Base-by-base conservation (phyloP, 495 filamentous ascomycete genomes). In the Hamigera avellanea region DNA sequence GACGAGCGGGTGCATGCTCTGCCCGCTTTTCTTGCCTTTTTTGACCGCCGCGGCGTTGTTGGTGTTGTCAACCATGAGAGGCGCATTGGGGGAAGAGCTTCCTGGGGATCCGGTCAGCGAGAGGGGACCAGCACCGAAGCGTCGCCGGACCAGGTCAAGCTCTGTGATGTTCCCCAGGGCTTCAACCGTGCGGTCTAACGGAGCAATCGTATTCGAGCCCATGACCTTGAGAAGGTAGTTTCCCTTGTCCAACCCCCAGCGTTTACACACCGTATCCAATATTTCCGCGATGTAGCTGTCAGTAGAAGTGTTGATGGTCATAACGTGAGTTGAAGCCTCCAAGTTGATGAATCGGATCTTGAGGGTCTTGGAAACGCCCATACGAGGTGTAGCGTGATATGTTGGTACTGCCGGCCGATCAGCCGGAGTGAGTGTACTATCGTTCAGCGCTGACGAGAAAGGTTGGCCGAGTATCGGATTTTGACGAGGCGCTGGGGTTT, bases 271-370 rank as follows among this genome's bases (percentile, higher is more conserved):
- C n/a, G 75, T 73, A 45, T 95, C 88, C 28, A 95, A 72, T 18
- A 96, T 78, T 55, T 98, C 91, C 10, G 86, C 87, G 18, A 98
- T 76, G 52, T 93, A 96, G 26, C 84, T 95, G 49, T 95, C 91
- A 2, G 86, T 88, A 3, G 85, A 88, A 14, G 88, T 83, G 47
- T 86, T 82, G 10, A 95, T 63, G 1, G 81, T 82, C 30, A 81
- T 75, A 7, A 59, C 59, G 40, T 76, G 71, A 0, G 69, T 66
- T 16, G 69, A 72, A 26, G 70, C 75, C 38, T 80, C 73, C 8
- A 76, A 51, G 42, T 93, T 86, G 15, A 80, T 73, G 49, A 84
- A 89, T 41, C 88, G 80, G 33, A 98, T 83, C 29, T 81, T 80
- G 14, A 98, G 50, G 4, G 87, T 81, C 63, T 88, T 93, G 32